A percentile compares a stretch with the other conserved stretches of the same genome.
phyloP scores from a whole-genome alignment of 768 basidiomycete species.

The Boletus rex-veris region DNA sequence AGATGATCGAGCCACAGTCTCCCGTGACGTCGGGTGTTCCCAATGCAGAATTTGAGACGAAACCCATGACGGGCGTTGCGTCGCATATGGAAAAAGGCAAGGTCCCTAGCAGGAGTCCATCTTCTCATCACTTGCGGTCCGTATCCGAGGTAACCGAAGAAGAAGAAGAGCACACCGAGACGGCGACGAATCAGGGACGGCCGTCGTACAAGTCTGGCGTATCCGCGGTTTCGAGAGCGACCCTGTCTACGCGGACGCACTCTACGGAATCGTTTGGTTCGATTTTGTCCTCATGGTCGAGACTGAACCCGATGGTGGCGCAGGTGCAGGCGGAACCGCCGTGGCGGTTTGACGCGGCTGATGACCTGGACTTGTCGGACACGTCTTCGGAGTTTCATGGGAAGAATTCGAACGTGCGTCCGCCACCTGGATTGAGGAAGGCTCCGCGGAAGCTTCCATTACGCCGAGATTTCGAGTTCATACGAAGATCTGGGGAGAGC shows the following conservation, averaged over 20 bases:
- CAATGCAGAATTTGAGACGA: constrained; percentile 3
- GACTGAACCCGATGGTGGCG: constrained; percentile 31
- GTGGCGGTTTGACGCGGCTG: constrained; percentile 70
- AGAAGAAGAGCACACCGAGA: constrained; percentile 23
- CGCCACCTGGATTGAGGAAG: constrained; percentile 54
- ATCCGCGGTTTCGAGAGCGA: constrained; percentile 17
- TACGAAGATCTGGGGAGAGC: constrained; percentile 61
- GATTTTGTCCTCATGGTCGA: constrained; percentile 29
- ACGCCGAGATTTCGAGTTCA: constrained; percentile 79
- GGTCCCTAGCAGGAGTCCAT: background rate
- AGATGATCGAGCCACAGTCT: constrained; percentile 44
- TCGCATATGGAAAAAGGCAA: constrained; percentile 6
- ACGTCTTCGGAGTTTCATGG: constrained; percentile 55
- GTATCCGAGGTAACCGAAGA: constrained; percentile 33
- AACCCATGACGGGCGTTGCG: background rate
- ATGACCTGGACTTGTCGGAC: constrained; percentile 79
- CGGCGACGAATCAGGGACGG: constrained; percentile 8
- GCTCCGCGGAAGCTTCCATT: constrained; percentile 60
- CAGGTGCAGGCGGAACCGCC: constrained; percentile 39
- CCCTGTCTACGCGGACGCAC: constrained; percentile 26
- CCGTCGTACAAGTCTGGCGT: constrained; percentile 24
- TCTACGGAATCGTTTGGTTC: constrained; percentile 35
- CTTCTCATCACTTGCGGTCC: constrained; percentile 24
- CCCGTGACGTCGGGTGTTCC: constrained; percentile 14
- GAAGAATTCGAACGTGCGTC: constrained; percentile 31